Evolutionary conservation across 2,329 filamentous ascomycete genomes (phyloP).

Genomic region (Westerdykella aurantiaca): DNA sequence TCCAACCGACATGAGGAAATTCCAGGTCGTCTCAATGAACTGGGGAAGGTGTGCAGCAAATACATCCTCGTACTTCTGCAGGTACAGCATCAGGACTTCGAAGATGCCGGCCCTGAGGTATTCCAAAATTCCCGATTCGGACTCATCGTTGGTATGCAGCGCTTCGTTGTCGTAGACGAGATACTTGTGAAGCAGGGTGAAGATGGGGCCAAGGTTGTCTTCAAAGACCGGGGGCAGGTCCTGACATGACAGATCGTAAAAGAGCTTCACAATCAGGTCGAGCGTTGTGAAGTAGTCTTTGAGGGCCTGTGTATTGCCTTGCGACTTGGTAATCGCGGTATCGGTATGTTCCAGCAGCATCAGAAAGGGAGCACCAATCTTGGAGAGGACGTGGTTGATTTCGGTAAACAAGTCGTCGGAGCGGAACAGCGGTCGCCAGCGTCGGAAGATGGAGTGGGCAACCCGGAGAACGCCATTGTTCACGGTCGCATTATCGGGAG

Average conservation of each 20-base stretch:
- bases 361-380: constrained; percentile 80
- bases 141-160: constrained; percentile 80
- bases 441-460: constrained; percentile 93
- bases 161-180: constrained; percentile 81
- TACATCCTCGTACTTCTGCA: constrained; percentile 91
- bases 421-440: constrained; percentile 90
- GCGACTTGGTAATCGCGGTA: constrained; percentile 64
- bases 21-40: constrained; percentile 90
- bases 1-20: constrained; percentile 77
- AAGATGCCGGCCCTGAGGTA: constrained; percentile 91
- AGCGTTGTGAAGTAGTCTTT: constrained; percentile 77
- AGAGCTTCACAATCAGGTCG: constrained; percentile 82
- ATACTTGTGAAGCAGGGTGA: constrained; percentile 82
- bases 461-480: constrained; percentile 96
- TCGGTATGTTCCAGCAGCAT: constrained; percentile 70
- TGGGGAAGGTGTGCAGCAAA: constrained; percentile 74
- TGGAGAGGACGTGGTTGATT: constrained; percentile 88
- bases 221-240: constrained; percentile 94
- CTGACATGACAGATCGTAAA: constrained; percentile 96
- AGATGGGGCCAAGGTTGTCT: constrained; percentile 73
- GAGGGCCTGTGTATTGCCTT: constrained; percentile 67
- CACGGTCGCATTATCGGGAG: constrained; percentile 70
- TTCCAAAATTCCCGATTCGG: constrained; percentile 77
- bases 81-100: constrained; percentile 81
- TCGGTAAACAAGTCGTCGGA: constrained; percentile 91